phyloP scores from a whole-genome alignment of 129 eudicot genomes.

The Saposhnikovia divaricata region DNA sequence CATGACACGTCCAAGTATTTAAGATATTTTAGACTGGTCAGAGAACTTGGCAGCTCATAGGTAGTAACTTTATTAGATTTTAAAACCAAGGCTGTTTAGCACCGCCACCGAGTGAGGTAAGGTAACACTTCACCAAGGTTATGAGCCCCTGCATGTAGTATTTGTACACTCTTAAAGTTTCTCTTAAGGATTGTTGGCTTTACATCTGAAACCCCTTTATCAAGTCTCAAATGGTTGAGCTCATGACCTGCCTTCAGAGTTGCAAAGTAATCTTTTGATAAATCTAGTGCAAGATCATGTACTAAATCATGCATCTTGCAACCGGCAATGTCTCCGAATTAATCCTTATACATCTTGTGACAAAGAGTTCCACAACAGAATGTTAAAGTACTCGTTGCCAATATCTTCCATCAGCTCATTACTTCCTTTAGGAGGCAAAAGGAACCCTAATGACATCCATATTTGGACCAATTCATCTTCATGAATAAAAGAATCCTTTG shows the following conservation, averaged over 20 bases:
- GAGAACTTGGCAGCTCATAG: constrained; percentile 10
- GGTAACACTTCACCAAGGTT: neutral
- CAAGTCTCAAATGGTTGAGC: neutral
- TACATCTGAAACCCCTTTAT: neutral
- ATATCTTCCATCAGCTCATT: neutral
- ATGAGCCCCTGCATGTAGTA: neutral
- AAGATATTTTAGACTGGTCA: constrained; percentile 17
- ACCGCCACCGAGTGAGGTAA: neutral
- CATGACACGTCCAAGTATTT: constrained; percentile 17
- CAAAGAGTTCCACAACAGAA: neutral
- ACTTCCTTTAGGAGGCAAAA: neutral
- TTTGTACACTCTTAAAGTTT: neutral
- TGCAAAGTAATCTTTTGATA: neutral
- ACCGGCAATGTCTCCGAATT: neutral
- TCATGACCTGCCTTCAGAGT: neutral
- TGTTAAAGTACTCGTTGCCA: neutral
- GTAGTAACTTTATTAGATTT: neutral
- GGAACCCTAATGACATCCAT: constrained; percentile 32
- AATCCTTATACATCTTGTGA: neutral
- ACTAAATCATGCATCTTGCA: constrained; percentile 8
- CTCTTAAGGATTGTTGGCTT: neutral
- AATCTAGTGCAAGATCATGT: constrained; percentile 1
- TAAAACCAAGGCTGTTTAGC: constrained; percentile 12
- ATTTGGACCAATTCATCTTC: constrained; percentile 10
- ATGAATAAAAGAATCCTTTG: constrained; percentile 9